A percentile compares a stretch with the other conserved stretches of the same genome.
phyloP scores from a whole-genome alignment of 1,284 basidiomycete genomes.

The Boletus chippewaensis region DNA sequence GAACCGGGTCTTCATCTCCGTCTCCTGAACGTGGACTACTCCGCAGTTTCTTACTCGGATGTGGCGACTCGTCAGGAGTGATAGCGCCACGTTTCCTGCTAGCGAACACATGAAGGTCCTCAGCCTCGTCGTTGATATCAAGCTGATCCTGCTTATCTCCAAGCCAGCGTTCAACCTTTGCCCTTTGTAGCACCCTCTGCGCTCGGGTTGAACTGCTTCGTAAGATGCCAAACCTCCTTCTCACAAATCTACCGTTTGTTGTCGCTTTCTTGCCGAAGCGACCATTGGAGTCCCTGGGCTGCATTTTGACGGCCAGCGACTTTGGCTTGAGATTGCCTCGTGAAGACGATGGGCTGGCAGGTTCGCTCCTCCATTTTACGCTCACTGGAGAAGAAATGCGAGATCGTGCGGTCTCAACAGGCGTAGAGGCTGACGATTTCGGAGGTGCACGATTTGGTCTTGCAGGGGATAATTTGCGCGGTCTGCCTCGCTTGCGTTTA shows the following conservation, averaged over 20 bases:
- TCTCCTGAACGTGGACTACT: constrained; percentile 14
- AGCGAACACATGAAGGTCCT: constrained; percentile 10
- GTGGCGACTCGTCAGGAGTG: constrained; percentile 24
- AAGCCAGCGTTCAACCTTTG: constrained; percentile 35
- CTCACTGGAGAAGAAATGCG: constrained; percentile 20
- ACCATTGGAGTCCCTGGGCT: constrained; percentile 45
- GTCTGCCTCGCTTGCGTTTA: constrained; percentile 34
- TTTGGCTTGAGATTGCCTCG: constrained; percentile 35
- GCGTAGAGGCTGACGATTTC: constrained; percentile 12
- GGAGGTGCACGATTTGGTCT: constrained; percentile 11
- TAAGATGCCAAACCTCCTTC: constrained; percentile 32
- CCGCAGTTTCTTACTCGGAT: constrained; percentile 26
- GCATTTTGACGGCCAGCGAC: constrained; percentile 42
- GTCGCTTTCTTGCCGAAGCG: constrained; percentile 46
- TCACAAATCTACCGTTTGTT: constrained; percentile 45
- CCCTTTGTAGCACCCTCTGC: constrained; percentile 38
- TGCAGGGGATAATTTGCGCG: constrained; percentile 29
- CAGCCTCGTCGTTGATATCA: constrained; percentile 21
- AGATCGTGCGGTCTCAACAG: constrained; percentile 14
- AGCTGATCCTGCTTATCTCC: constrained; percentile 25
- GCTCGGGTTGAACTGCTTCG: constrained; percentile 32
- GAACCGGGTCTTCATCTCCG: constrained; percentile 28
- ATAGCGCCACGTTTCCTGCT: constrained; percentile 23
- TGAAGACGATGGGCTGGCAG: constrained; percentile 24
- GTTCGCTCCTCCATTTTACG: constrained; percentile 23